Base-by-base conservation (phyloP, 306 rosid genomes). In the Dalbergia oliveri region DNA sequence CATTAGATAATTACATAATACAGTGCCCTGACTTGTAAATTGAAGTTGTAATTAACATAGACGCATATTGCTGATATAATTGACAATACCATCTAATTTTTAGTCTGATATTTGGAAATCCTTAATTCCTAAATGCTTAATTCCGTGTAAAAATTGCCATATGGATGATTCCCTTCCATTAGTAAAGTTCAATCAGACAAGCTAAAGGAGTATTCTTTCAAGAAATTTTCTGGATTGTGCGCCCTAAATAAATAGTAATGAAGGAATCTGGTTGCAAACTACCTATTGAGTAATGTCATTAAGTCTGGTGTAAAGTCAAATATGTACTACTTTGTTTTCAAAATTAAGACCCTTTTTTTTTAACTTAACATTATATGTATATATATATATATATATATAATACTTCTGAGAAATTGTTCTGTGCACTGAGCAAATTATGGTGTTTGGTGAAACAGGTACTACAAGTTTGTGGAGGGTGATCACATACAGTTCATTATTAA, bases 381-480 rank as follows among this genome's bases (percentile, higher is more conserved):
- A 12, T 53, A 2, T 26, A 2, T 26, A 26, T 26, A 26, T 26
- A 26, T 26, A 26, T 13, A 16, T n/a, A n/a, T n/a, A n/a, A n/a
- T 35, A 39, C 50, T 82, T 58, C 5, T 72, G 54, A 59, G 63
- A 63, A 74, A 59, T 43, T 41, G 12, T 58, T 76, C 6, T 56
- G 13, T 59, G 62, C 43, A 62, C 58, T 78, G 67, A 68, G 50
- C 62, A 69, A 62, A 58, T 31, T 65, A 26, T 62, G 85, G 56
- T 13, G 6, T 54, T 60, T 66, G 76, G 59, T 70, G 65, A 31
- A 69, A 79, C 79, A 96, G 99, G 99, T 96, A 96, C 89, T 93
- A 93, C 92, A 96, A 85, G 89, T 66, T 75, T 64, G 97, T 96
- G 86, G 97, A 93, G 75, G 99, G 92, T 19, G 99, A 96, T 86